phyloP scores from a whole-genome alignment of 1,139 yeast species.

The Chernovozyma aurita region DNA sequence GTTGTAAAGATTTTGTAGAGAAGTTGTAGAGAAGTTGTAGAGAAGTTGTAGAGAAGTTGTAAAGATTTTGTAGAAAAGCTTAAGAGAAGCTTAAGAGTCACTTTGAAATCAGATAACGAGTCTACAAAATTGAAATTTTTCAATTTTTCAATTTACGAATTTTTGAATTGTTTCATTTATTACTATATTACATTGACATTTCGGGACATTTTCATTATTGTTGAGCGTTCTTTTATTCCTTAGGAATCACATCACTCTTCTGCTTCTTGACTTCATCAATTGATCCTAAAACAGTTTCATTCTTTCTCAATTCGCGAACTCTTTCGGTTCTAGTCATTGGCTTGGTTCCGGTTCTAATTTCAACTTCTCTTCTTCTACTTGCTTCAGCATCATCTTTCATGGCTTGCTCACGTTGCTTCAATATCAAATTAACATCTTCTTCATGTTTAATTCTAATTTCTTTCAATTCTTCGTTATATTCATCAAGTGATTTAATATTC shows the following conservation, averaged over 20 bases:
- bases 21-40: too few species aligned
- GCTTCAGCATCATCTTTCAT: conserved; percentile 50
- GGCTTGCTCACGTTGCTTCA: conserved; percentile 48
- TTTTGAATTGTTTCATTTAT: too few species aligned
- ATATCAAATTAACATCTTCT: conserved; percentile 47
- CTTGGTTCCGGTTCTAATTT: conserved; percentile 38
- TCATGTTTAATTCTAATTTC: conserved; percentile 49
- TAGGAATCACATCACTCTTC: conserved; percentile 8
- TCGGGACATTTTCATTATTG: too few species aligned
- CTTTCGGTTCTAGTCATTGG: conserved; percentile 49
- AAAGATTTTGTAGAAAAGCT: too few species aligned
- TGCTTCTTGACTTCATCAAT: conserved; percentile 39
- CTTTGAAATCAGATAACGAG: too few species aligned
- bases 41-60: too few species aligned
- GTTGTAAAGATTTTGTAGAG: too few species aligned
- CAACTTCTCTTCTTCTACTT: conserved; percentile 38
- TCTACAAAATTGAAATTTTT: too few species aligned
- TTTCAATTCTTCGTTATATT: conserved; percentile 49
- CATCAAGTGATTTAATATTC: conserved; percentile 32
- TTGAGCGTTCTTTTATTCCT: conserved; percentile 1
- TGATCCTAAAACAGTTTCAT: conserved; percentile 66
- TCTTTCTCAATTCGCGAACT: conserved; percentile 52
- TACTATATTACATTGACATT: too few species aligned
- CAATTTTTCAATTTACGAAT: too few species aligned
- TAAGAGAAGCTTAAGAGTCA: too few species aligned